Base-by-base conservation (phyloP, 768 basidiomycete genomes). In the Xerocomus potaroensis region DNA sequence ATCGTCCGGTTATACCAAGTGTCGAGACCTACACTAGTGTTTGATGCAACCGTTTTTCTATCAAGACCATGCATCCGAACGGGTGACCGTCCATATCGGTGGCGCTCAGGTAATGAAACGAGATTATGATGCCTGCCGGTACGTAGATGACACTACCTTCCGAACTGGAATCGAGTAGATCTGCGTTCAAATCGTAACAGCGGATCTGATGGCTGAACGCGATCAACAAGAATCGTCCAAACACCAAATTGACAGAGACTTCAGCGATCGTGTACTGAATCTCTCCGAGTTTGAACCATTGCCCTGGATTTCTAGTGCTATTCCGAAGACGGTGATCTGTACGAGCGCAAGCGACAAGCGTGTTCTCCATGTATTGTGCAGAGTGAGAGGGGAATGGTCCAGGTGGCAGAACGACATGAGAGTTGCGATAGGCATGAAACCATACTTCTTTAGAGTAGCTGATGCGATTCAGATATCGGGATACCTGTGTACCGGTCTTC, bases 211-310 rank as follows among this genome's bases (percentile, higher is more conserved):
- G 41, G 15, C 14, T 38, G 22, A 60, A 31, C 19, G 47, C 58
- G 19, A 57, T 8, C 26, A 60, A 5, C 15, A 56, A 21, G 33
- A 49, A 61, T 14, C 41, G 49, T 7, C 55, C 55, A 45, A 54
- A 48, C 31, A 61, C 34, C 30, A 61, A 30, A 21, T 36, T 43
- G 1, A 36, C 51, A 8, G 24, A 0, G 9, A 42, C 24, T 1
- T n/a, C 41, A 14, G n/a, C 1, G 22, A 39, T 49, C 0, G 43
- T 53, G 16, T 47, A 49, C 11, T 22, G 49, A 16, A 59, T 51
- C 42, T 49, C 39, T 24, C 36, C 39, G 18, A 42, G 5, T 14
- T 22, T 48, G 21, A 5, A 14, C 3, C 22, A 33, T 14, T 23
- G 11, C 16, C 2, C n/a, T 37, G 33, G 23, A 9, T 10, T 32